Evolutionary conservation across 805 yeast genomes (phyloP).

Genomic region (Yarrowia sp.): DNA sequence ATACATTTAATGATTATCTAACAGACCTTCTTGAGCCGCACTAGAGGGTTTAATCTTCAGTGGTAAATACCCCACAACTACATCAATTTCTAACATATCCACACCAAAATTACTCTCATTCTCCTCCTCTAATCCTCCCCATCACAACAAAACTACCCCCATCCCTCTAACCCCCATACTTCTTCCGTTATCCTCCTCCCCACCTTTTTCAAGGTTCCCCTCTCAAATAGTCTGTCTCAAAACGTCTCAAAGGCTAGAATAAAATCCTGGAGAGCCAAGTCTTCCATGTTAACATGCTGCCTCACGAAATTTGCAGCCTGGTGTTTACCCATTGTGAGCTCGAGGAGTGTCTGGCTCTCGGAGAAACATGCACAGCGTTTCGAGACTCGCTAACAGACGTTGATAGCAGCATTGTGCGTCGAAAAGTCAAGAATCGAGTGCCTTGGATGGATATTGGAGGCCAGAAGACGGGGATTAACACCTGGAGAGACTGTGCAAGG

Average conservation of each 20-base stretch:
- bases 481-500: conserved; percentile 1
- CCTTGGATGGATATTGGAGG: conserved; percentile 8
- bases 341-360: conserved; percentile 3
- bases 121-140: neutral
- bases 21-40: neutral
- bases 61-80: neutral
- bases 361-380: neutral
- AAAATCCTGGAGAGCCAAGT: neutral
- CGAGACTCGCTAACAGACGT: neutral
- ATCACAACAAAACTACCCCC: neutral
- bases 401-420: neutral
- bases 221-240: conserved; percentile 3
- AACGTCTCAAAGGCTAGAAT: neutral
- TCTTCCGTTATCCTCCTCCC: neutral
- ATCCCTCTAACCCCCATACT: neutral
- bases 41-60: neutral
- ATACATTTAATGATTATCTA: conserved; percentile 4
- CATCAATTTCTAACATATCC: neutral
- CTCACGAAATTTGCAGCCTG: conserved; percentile 15
- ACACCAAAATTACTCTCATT: neutral
- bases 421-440: neutral
- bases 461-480: neutral
- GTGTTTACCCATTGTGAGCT: neutral
- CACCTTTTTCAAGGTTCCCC: neutral
- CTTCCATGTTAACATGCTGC: neutral